Base-by-base conservation (phyloP, 148 eudicot genomes). In the Dianthus caryophyllus region DNA sequence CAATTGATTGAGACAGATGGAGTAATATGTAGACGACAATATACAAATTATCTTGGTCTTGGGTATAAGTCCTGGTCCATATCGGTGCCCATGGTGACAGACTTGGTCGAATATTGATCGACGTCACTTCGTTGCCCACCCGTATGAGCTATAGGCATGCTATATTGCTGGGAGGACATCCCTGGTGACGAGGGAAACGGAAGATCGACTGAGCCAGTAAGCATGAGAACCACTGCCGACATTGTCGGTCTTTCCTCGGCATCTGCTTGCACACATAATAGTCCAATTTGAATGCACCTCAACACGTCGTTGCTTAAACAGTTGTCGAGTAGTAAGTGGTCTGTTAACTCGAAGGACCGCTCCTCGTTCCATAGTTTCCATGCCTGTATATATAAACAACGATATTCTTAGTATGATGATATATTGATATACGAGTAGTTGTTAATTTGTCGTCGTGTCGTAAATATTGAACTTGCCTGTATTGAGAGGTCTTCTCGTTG, bases 231-330 rank as follows among this genome's bases (percentile, higher is more conserved):
- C 30, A 76, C 29, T 5, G 60, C 24, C 14, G 74, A 57, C 82
- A 79, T 79, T 1, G 73, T 72, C 0, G 79, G 82, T 46, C 82
- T 75, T 17, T 64, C n/a, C 12, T 55, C 50, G 0, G 64, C 26
- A 20, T 71, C 33, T 24, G 66, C 65, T 55, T 79, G 89, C 0
- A 85, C 78, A 17, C 86, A 82, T 46, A 85, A 48, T 18, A 82
- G 44, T 9, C 71, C 83, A 6, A 79, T 54, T 5, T 79, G 77
- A 56, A 79, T 76, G 49, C 83, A 79, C 57, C 73, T 79, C 52
- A 64, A 41, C 6, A 72, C 77, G 43, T 79, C 71, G 21, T 29
- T 22, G 6, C 6, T 71, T 15, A 65, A 57, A 25, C 46, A 72
- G 17, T 65, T 43, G 14, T 57, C 54, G 13, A 39, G 15, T 4